Base-by-base conservation (phyloP, 2,329 filamentous ascomycete genomes). In the Scedosporium minutisporum region DNA sequence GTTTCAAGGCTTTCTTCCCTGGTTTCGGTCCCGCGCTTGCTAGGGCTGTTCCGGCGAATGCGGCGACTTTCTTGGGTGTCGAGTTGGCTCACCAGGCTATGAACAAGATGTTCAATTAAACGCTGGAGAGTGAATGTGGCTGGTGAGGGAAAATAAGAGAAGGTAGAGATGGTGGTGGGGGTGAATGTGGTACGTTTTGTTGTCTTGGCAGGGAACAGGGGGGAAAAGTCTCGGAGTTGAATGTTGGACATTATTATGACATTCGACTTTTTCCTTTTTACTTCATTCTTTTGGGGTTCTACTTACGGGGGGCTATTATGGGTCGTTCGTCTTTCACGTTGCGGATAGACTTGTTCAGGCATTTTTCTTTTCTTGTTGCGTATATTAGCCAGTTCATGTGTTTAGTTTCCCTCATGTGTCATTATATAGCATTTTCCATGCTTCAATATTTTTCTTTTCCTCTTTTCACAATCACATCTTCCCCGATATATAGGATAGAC, bases 11-110 rank as follows among this genome's bases (percentile, higher is more conserved):
- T 1, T 99, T 99, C 80, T 99, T 99, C 84, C 95, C 95, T 5
- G 95, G 95, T 25, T 92, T 99, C 68, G 93, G 91, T 0, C 95
- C 95, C 1, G 95, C 95, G 3, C 82, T 99, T 73, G 89, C 92
- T 10, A 87, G 95, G 76, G 95, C 95, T 4, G 92, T 97, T 53
- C 95, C 95, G 6, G 95, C 95, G 9, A 99, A 99, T 73, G 95
- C 95, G 1, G 95, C 95, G 38, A 97, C 95, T 2, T 99, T 99
- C 70, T 76, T 93, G 70, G 90, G 90, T 10, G 90, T 95, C 6
- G 90, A 95, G 78, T 75, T 93, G 73, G 90, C 90, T 53, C 90
- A 95, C 71, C 87, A 90, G 76, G 87, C 87, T 57, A 91, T 95
- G 89, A 87, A 85, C 67, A 92, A 87, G 81, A 77, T 83, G 58